phyloP scores from a whole-genome alignment of 495 filamentous ascomycete genomes.

The Aspergillus bertholletiae region DNA sequence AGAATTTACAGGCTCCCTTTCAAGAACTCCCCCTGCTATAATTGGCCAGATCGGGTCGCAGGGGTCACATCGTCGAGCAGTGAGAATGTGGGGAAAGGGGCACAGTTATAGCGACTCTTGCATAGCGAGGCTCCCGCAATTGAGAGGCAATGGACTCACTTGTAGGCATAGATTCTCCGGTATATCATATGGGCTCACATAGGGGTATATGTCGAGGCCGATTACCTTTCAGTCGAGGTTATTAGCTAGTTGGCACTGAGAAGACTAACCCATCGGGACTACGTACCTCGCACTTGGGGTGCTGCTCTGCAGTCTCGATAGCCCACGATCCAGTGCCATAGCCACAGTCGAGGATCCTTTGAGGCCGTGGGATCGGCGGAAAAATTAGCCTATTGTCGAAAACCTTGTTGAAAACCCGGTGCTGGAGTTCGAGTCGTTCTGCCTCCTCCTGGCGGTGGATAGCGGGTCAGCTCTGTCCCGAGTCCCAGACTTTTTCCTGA shows the following conservation, averaged over 20 bases:
- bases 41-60: not conserved
- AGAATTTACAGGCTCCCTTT: not conserved
- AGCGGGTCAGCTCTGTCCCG: conserved; percentile 12
- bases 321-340: conserved; percentile 66
- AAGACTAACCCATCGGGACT: not conserved
- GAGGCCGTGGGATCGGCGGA: conserved; percentile 61
- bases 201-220: conserved; percentile 76
- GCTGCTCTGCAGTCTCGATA: conserved; percentile 56
- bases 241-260: conserved; percentile 12
- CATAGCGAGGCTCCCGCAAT: not conserved
- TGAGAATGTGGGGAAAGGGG: not conserved
- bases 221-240: conserved; percentile 58
- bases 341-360: conserved; percentile 73
- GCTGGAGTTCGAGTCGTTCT: conserved; percentile 67
- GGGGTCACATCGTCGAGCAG: not conserved
- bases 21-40: not conserved
- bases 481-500: not conserved
- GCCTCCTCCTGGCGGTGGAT: conserved; percentile 66
- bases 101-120: not conserved
- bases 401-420: conserved; percentile 65
- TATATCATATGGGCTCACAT: conserved; percentile 64
- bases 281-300: conserved; percentile 70
- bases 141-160: conserved; percentile 28
- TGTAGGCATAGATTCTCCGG: conserved; percentile 71
- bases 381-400: conserved; percentile 80